A percentile compares a stretch with the other conserved stretches of the same genome.
Evolutionary conservation across 139 green algal species (phyloP).

Genomic region (Chlorella vulgaris): DNA sequence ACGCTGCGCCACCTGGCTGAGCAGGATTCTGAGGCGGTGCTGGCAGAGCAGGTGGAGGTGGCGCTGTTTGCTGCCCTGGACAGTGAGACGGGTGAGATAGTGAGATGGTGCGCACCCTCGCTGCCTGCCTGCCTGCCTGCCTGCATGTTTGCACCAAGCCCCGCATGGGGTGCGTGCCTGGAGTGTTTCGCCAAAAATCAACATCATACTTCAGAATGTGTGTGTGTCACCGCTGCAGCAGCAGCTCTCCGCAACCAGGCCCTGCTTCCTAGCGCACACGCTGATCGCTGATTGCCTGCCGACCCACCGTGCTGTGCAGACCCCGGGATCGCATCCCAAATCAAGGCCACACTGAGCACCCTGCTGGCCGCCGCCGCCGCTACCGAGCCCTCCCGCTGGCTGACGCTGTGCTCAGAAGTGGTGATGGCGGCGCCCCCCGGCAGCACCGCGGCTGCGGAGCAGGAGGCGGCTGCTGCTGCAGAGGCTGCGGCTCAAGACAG

Average conservation of each 20-base stretch:
- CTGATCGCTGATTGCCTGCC: neutral
- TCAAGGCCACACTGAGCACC: constrained; percentile 62
- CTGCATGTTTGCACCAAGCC: too few species aligned
- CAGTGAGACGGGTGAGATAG: constrained; percentile 57
- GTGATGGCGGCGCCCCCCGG: constrained; percentile 51
- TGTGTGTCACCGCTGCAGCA: neutral
- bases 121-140: neutral
- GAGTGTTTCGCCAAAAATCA: too few species aligned
- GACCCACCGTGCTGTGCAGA: constrained; percentile 15
- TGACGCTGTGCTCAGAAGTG: constrained; percentile 64
- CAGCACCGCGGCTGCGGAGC: neutral
- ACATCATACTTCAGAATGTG: too few species aligned
- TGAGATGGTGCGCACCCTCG: neutral
- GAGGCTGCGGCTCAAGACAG: constrained; percentile 29
- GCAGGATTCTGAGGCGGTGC: constrained; percentile 61
- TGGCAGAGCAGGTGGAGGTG: constrained; percentile 63
- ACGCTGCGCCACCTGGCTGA: constrained; percentile 92
- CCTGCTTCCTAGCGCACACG: neutral
- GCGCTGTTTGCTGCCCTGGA: constrained; percentile 87
- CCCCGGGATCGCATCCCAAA: constrained; percentile 50
- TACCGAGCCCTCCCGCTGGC: constrained; percentile 61
- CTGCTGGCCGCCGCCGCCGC: constrained; percentile 60
- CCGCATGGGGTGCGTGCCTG: too few species aligned
- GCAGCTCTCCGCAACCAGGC: too few species aligned
- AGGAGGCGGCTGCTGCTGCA: neutral